Evolutionary conservation across 2,329 filamentous ascomycete genomes (phyloP), one percentile per base, ranked within the genome.

Genomic region (Phyllosticta capitalensis): DNA sequence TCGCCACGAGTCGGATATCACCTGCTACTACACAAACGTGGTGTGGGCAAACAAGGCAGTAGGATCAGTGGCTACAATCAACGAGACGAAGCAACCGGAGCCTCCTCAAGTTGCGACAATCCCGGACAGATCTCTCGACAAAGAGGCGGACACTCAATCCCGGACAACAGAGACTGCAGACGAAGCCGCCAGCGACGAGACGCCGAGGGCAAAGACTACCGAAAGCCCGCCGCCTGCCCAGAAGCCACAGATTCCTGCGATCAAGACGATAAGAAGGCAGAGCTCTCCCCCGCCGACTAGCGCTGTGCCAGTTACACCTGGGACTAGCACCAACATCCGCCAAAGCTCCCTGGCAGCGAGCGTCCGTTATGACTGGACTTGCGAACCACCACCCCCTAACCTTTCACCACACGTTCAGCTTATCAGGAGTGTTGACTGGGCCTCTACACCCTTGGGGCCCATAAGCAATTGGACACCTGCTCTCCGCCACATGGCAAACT

Each of bases 401-500:
- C 76, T 90, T 54, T 83, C 86, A 1, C 74, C 79, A 4, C 89
- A 92, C 67, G 84, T 92, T 58, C 81, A 79, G 54, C 87, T 90
- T 65, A 85, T 86, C 22, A 81, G 87, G 45, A 83, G 80, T 20
- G 72, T 85, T 20, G 83, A 91, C 68, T 94, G 89, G 89, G 80
- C 81, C 1, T 75, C 79, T 0, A 92, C 89, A 1, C 75, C 84
- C 2, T 76, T 92, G 1, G 89, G 89, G 0, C 85, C 87, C 0
- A 88, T 92, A 49, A 81, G 85, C 61, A 70, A 77, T 20, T 94
- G 89, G 88, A 72, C 80, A 2, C 71, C 80, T 26, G 86, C 90
- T 64, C 72, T 92, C 57, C 82, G 89, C 56, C 82, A 82, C 64
- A 87, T 91, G 81, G 84, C 87, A 45, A 92, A 91, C 68, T 74